Base-by-base conservation (phyloP, 345 rosid species). In the Carallia pectinifolia region DNA sequence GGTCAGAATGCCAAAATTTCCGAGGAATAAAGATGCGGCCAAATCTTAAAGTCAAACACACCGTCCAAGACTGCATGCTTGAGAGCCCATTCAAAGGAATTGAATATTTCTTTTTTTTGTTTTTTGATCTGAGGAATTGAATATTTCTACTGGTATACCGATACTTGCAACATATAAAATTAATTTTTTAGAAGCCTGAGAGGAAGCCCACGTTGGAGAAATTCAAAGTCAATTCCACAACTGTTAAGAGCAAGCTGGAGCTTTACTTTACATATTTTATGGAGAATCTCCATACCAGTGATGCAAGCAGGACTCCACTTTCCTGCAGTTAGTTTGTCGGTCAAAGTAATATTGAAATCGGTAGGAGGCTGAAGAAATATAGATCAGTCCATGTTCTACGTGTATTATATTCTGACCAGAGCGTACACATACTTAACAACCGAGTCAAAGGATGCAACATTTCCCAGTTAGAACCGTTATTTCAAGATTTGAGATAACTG, bases 31-130 rank as follows among this genome's bases (percentile, higher is more conserved):
- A 66, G 38, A 7, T 38, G 44, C 55, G 79, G 54, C 75, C n/a
- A 33, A 60, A 55, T 76, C 71, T 33, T 33, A 70, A 70, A 70
- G 75, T 70, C 71, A 70, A 70, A 65, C 16, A 60, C 19, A 52
- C 12, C 18, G 52, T 10, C 47, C 53, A 12, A 47, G 6, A 23
- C 23, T 34, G 7, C 17, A 10, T n/a, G 33, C 23, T 33, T 5
- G 15, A 64, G 55, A 47, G 23, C 16, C 31, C 15, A 30, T 31
- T 16, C n/a, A 1, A 7, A 29, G 56, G 8, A 56, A 58, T 17
- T 38, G 15, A 54, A 62, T 33, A 29, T 13, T 23, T 40, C 53
- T 38, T 50, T 23, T 23, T 23, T 23, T 23, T 23, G 23, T 23
- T 23, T 23, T 23, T 23, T 23, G 23, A 23, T 23, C 23, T 23